Evolutionary conservation across 176 grass and related monocot species (phyloP).

Genomic region (Eragrostis nindensis): DNA sequence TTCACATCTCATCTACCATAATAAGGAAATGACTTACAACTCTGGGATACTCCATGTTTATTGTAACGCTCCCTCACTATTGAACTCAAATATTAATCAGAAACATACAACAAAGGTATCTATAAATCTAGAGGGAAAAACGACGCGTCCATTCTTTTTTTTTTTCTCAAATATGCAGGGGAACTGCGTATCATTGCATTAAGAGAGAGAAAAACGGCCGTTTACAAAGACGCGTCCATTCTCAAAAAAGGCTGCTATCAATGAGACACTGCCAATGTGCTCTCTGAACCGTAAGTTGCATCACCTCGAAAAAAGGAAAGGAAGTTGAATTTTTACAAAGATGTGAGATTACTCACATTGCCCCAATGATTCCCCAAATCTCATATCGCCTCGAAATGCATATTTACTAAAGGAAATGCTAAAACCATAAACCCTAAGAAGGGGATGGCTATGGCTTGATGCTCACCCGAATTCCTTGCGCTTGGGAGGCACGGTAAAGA

Average conservation of each 20-base stretch:
- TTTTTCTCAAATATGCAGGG: too few species aligned
- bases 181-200: too few species aligned
- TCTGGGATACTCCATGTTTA: not conserved
- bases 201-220: too few species aligned
- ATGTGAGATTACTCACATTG: not conserved
- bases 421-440: not conserved
- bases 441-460: not conserved
- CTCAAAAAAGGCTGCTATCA: not conserved
- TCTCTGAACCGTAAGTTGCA: not conserved
- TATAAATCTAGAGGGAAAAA: too few species aligned
- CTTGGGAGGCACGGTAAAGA: slow-evolving; percentile 56
- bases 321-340: not conserved
- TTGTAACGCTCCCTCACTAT: not conserved
- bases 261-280: not conserved
- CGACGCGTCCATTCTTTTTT: too few species aligned
- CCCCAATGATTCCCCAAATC: not conserved
- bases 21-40: not conserved
- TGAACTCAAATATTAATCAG: not conserved
- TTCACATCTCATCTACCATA: not conserved
- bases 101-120: not conserved
- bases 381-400: not conserved
- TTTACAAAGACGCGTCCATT: not conserved
- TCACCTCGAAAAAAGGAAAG: not conserved
- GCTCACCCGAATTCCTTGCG: slow-evolving; percentile 59
- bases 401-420: not conserved